Percentiles rank a stretch among this genome's conserved stretches.
Evolutionary conservation across 2,329 filamentous ascomycete species (phyloP).

Genomic region (Phaeophleospora eucalypticola): DNA sequence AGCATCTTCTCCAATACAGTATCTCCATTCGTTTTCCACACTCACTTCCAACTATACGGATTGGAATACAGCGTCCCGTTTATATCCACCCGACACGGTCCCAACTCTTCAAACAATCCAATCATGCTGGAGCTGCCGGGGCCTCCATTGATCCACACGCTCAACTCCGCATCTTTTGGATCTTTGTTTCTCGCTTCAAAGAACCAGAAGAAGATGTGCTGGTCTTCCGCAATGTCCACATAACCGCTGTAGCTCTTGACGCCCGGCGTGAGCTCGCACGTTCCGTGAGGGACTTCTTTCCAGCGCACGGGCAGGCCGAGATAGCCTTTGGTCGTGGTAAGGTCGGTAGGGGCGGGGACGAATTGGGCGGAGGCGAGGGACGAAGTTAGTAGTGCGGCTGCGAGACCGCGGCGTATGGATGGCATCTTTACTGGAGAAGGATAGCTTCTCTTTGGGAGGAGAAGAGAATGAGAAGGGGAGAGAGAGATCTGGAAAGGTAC

Average conservation of each 20-base stretch:
- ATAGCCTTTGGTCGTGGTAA: conserved; percentile 42
- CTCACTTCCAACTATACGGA: conserved; percentile 57
- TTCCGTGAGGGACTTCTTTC: conserved; percentile 49
- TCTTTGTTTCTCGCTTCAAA: conserved; percentile 52
- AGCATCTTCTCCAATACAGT: not conserved
- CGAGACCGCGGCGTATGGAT: conserved; percentile 2
- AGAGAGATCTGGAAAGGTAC: too few relatives aligned
- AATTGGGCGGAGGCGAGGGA: conserved; percentile 37
- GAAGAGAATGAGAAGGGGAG: not conserved
- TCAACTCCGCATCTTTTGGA: conserved; percentile 51
- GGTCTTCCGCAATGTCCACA: conserved; percentile 22
- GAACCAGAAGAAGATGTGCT: conserved; percentile 62
- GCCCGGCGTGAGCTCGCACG: conserved; percentile 49
- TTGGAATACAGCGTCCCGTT: conserved; percentile 52
- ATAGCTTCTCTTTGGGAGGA: not conserved
- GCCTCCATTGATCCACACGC: conserved; percentile 50
- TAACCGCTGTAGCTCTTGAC: conserved; percentile 48
- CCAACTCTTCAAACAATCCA: conserved; percentile 52
- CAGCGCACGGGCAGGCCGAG: conserved; percentile 53
- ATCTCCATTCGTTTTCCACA: not conserved
- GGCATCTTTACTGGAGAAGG: conserved; percentile 3
- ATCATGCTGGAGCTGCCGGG: conserved; percentile 58
- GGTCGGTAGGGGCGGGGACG: conserved; percentile 42
- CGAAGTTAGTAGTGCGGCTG: conserved; percentile 5
- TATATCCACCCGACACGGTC: conserved; percentile 40